Conservation (phyloP, 176 grass and related monocot genomes). For the Miscanthus lutarioriparius region DNA sequence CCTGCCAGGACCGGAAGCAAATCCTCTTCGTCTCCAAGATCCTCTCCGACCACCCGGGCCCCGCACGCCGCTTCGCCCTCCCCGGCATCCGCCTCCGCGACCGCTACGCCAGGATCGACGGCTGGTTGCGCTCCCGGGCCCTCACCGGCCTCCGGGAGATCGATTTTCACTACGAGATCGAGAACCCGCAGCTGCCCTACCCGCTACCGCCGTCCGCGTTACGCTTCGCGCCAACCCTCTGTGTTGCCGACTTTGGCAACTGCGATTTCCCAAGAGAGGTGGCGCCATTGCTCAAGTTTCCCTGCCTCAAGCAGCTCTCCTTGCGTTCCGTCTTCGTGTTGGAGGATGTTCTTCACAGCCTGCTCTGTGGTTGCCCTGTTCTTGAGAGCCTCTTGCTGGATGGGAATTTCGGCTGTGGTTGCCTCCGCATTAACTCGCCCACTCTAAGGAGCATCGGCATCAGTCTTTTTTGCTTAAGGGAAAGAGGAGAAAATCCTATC, state of each 20-base stretch:
- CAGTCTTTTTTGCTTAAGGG: too few species aligned
- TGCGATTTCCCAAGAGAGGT: neutral
- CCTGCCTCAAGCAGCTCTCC: neutral
- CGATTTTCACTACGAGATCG: neutral
- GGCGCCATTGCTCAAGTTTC: neutral
- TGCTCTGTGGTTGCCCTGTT: neutral
- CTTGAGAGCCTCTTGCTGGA: neutral
- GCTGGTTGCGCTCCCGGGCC: neutral
- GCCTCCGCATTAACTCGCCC: constrained; percentile 17
- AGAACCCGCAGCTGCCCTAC: accelerated
- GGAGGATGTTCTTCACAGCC: neutral
- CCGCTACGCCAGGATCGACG: neutral
- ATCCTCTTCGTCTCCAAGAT: neutral
- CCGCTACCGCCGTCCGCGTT: neutral
- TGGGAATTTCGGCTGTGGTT: neutral
- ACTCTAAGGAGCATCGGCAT: neutral
- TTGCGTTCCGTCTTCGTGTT: neutral
- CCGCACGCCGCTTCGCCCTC: neutral
- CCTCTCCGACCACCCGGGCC: neutral
- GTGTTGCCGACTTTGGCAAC: neutral
- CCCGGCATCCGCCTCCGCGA: neutral
- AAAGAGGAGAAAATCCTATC: neutral
- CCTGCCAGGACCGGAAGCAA: neutral
- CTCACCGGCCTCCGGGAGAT: neutral
- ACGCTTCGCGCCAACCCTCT: neutral